phyloP scores from a whole-genome alignment of 2,329 filamentous ascomycete species.

The Hawksworthiomyces lignivorus region DNA sequence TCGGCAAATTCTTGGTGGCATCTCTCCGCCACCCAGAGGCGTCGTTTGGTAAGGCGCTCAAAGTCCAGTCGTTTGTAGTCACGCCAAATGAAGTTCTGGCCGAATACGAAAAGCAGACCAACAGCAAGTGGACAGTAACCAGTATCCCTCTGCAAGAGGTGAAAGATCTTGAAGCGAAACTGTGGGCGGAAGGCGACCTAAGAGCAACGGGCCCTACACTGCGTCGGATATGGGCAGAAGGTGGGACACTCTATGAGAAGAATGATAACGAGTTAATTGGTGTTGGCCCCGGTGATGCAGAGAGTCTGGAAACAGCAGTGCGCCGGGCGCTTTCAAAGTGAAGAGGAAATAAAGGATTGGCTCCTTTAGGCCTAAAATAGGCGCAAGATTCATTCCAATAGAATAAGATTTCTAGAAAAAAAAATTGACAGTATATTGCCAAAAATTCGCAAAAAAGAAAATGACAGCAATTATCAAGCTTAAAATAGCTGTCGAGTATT shows the following conservation, averaged over 20 bases:
- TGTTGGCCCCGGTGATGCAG: slow-evolving; percentile 37
- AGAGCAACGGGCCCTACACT: slow-evolving; percentile 51
- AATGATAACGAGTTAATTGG: slow-evolving; percentile 58
- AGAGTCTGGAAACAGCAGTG: slow-evolving; percentile 37
- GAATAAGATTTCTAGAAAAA: no score
- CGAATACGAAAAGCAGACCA: slow-evolving; percentile 63
- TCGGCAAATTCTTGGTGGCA: slow-evolving; percentile 58
- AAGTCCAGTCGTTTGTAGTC: slow-evolving; percentile 64
- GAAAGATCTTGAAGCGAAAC: slow-evolving; percentile 47
- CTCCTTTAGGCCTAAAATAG: no score
- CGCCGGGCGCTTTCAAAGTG: slow-evolving; percentile 11
- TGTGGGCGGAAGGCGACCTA: slow-evolving; percentile 46
- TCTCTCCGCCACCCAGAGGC: slow-evolving; percentile 49
- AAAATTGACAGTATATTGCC: no score
- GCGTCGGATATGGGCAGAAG: slow-evolving; percentile 64
- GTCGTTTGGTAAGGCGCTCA: slow-evolving; percentile 49
- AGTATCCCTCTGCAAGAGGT: slow-evolving; percentile 48
- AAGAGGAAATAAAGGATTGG: background rate
- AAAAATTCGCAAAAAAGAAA: no score
- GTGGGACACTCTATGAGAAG: slow-evolving; percentile 61
- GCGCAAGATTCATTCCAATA: no score
- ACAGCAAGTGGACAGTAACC: slow-evolving; percentile 45
- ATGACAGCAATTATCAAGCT: no score
- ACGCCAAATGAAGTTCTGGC: slow-evolving; percentile 54
- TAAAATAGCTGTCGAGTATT: no score